Percentiles rank a stretch among this genome's conserved stretches.
phyloP scores from a whole-genome alignment of 106 monocot species.

The Agapanthus africanus region DNA sequence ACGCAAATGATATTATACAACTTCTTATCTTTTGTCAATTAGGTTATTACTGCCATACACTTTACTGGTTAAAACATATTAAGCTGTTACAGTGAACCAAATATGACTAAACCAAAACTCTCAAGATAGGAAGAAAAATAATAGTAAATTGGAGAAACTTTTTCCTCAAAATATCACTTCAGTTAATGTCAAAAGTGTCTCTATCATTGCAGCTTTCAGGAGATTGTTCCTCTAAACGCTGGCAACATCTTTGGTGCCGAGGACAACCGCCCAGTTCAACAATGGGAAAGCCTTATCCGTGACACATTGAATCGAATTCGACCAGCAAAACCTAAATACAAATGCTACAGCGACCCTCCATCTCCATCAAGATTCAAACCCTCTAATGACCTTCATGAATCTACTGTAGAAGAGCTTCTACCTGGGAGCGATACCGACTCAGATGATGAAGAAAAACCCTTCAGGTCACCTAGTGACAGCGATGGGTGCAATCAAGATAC shows the following conservation, averaged over 20 bases:
- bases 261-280: slow-evolving; percentile 48
- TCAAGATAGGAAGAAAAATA: too few species aligned
- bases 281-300: slow-evolving; percentile 85
- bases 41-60: too few species aligned
- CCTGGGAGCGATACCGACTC: slow-evolving; percentile 42
- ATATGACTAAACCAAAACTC: too few species aligned
- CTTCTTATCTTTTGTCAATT: too few species aligned
- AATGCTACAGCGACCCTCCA: slow-evolving; percentile 71
- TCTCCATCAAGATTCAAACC: slow-evolving; percentile 88
- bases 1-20: too few species aligned
- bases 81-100: too few species aligned
- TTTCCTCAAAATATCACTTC: too few species aligned
- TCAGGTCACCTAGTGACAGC: slow-evolving; percentile 12
- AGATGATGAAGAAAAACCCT: slow-evolving; percentile 35
- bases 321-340: slow-evolving; percentile 42
- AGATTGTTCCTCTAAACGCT: slow-evolving; percentile 89
- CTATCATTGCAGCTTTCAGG: slow-evolving; percentile 56
- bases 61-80: too few species aligned
- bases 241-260: slow-evolving; percentile 87
- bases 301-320: slow-evolving; percentile 42
- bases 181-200: too few species aligned
- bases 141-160: too few species aligned
- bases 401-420: slow-evolving; percentile 31
- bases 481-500: not conserved
- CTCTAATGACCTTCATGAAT: slow-evolving; percentile 19